Conservation (phyloP, 139 green algal species). For the Desmodesmus armatus region DNA sequence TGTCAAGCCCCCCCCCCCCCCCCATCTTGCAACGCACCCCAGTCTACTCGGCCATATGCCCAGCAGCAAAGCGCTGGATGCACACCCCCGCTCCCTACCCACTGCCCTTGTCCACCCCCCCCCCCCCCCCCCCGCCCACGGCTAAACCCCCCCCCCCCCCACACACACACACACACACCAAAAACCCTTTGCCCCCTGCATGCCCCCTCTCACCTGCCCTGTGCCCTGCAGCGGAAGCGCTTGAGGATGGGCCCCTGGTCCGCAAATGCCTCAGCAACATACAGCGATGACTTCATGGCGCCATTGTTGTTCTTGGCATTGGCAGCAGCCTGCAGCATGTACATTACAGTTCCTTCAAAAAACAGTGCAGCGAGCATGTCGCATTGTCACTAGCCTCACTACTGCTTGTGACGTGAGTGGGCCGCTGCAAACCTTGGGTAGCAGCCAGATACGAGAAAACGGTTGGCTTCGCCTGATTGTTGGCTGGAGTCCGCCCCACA, state of each 20-base stretch:
- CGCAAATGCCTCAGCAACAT: slow-evolving; percentile 84
- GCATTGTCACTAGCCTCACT: background rate
- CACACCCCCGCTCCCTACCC: too few species aligned
- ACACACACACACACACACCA: too few species aligned
- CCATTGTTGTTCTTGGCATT: slow-evolving; percentile 97
- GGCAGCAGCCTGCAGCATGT: slow-evolving; percentile 77
- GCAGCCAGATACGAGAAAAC: background rate
- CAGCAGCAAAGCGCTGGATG: background rate
- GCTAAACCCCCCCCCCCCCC: too few species aligned
- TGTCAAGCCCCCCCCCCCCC: too few species aligned
- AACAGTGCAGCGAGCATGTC: too few species aligned
- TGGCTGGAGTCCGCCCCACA: background rate
- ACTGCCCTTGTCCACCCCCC: too few species aligned
- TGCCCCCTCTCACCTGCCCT: slow-evolving; percentile 83
- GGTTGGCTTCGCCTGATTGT: background rate
- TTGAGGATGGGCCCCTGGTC: slow-evolving; percentile 88
- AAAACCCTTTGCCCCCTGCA: too few species aligned
- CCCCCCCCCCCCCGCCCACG: too few species aligned
- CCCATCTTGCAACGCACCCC: too few species aligned
- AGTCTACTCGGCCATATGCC: background rate
- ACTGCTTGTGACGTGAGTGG: too few species aligned
- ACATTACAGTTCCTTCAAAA: too few species aligned
- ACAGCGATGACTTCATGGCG: slow-evolving; percentile 88
- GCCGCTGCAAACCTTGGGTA: background rate
- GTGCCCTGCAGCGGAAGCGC: slow-evolving; percentile 80